Conservation (phyloP, 148 eudicot genomes). For the Silene uniflora region DNA sequence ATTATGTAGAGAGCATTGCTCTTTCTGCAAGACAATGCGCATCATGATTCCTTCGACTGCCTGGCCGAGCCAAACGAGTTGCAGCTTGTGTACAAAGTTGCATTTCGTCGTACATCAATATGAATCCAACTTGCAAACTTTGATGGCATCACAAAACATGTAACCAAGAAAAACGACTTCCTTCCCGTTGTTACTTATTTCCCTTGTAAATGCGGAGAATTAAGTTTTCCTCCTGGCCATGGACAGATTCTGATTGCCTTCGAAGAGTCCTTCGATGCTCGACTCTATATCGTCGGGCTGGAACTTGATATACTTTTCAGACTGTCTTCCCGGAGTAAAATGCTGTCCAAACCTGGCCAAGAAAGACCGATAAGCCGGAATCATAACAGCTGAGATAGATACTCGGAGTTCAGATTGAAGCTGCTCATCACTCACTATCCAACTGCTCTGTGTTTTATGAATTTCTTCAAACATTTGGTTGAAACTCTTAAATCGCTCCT, state of each 20-base stretch:
- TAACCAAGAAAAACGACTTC: background rate
- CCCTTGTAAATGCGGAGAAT: slow-evolving; percentile 12
- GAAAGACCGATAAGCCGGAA: slow-evolving; percentile 85
- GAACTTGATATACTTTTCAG: slow-evolving; percentile 77
- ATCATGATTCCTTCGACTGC: too few species aligned
- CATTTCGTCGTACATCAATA: slow-evolving; percentile 20
- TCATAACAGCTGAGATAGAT: slow-evolving; percentile 68
- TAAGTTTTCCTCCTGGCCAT: slow-evolving; percentile 60
- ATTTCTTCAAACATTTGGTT: slow-evolving; percentile 70
- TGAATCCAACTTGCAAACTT: slow-evolving; percentile 15
- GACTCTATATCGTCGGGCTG: slow-evolving; percentile 86
- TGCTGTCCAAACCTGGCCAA: slow-evolving; percentile 63
- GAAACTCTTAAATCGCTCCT: slow-evolving; percentile 78
- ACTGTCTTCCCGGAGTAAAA: slow-evolving; percentile 49
- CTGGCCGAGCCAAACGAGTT: too few species aligned
- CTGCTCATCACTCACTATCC: slow-evolving; percentile 93
- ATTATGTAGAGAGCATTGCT: too few species aligned
- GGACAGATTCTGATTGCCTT: slow-evolving; percentile 54
- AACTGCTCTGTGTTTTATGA: slow-evolving; percentile 64
- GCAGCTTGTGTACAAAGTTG: background rate
- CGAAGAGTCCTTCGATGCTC: slow-evolving; percentile 69
- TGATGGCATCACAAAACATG: slow-evolving; percentile 7
- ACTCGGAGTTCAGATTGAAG: slow-evolving; percentile 84
- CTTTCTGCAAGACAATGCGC: too few species aligned
- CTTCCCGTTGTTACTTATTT: background rate